Conservation (phyloP, 768 basidiomycete genomes). For the Psilocybe cubensis region DNA sequence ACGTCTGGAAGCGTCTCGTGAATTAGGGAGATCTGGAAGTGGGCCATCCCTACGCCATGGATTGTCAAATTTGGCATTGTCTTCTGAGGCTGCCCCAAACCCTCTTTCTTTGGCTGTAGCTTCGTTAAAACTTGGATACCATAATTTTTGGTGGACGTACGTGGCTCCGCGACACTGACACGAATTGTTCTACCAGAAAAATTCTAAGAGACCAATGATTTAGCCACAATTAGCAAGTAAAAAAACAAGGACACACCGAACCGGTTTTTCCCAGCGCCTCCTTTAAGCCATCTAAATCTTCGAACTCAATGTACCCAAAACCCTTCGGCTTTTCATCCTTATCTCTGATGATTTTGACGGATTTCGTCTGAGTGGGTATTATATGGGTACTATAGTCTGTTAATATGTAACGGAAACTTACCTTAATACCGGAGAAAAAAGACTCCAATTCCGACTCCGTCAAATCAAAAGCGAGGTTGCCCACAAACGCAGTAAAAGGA, state of each 20-base stretch:
- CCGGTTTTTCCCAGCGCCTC: conserved; percentile 77
- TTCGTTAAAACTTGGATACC: conserved; percentile 10
- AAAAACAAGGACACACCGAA: conserved; percentile 48
- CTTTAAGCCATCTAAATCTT: conserved; percentile 84
- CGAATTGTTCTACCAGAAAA: conserved; percentile 83
- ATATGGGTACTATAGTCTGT: background rate
- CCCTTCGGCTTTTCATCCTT: conserved; percentile 95
- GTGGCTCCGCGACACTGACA: conserved; percentile 95
- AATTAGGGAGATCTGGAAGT: conserved; percentile 67
- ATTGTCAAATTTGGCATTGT: conserved; percentile 81
- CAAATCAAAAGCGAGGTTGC: conserved; percentile 94
- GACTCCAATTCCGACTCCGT: conserved; percentile 79
- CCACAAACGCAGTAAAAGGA: conserved; percentile 96
- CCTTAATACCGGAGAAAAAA: conserved; percentile 76
- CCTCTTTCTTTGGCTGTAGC: conserved; percentile 77
- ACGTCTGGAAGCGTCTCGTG: conserved; percentile 67
- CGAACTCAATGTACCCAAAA: conserved; percentile 97
- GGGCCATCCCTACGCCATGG: conserved; percentile 91
- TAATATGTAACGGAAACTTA: conserved; percentile 30
- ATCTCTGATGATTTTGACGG: conserved; percentile 92
- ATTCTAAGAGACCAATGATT: conserved; percentile 39
- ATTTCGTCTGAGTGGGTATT: conserved; percentile 59
- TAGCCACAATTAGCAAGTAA: background rate
- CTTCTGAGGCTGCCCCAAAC: conserved; percentile 59
- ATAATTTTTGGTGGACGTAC: conserved; percentile 52